A percentile compares a stretch with the other conserved stretches of the same genome.
Conservation (phyloP, 1,284 basidiomycete species). For the Omphalotus olearius region DNA sequence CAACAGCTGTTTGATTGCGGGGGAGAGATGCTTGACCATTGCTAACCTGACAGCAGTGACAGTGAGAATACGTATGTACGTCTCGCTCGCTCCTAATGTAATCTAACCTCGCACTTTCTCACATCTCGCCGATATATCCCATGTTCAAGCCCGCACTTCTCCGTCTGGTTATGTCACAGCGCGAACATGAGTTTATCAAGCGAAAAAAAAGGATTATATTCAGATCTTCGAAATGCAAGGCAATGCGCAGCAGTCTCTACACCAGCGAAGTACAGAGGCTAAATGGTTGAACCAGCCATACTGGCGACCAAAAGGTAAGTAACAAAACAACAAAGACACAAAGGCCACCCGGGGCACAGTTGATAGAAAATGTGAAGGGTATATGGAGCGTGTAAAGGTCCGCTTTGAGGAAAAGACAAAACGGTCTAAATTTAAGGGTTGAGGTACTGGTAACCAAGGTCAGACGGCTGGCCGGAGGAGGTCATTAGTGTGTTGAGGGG, state of each 20-base stretch:
- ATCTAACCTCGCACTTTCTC: no score
- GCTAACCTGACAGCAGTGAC: no score
- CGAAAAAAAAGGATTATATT: not conserved
- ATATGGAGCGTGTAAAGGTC: not conserved
- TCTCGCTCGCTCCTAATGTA: no score
- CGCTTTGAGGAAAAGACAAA: not conserved
- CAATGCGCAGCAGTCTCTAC: not conserved
- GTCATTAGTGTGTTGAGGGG: constrained; percentile 51
- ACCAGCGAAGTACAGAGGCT: no score
- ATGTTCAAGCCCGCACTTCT: no score
- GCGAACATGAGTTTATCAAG: no score
- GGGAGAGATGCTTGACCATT: constrained; percentile 41
- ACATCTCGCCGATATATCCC: no score
- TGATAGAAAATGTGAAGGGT: not conserved
- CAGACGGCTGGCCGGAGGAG: constrained; percentile 38
- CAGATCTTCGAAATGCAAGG: not conserved
- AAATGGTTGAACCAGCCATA: no score
- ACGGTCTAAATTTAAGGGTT: not conserved
- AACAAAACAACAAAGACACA: not conserved
- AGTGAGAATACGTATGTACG: not conserved
- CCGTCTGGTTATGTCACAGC: no score
- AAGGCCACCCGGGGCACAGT: not conserved
- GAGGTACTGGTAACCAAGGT: constrained; percentile 43
- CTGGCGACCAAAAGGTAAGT: not conserved
- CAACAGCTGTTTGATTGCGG: constrained; percentile 68